Percentiles rank a stretch among this genome's conserved stretches.
These are phyloP conservation scores for Dunaliella primolecta DNA, from an alignment of 139 green algal species.

Conservation along the genomic window DNA sequence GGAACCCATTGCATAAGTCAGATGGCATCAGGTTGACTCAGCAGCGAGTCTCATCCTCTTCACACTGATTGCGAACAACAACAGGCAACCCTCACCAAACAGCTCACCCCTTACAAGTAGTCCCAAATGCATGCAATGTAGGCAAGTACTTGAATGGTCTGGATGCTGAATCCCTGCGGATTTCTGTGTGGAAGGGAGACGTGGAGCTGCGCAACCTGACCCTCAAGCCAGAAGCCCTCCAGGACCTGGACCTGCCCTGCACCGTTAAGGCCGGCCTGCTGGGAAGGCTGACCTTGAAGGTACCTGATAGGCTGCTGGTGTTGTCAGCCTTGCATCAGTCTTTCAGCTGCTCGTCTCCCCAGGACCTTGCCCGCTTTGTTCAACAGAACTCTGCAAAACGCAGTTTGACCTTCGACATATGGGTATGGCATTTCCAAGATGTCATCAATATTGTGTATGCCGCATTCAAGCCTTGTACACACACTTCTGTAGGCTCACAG, in stretches of 20 bases:
- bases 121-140: too few species aligned
- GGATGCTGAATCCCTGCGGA: conserved; percentile 71
- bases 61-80: not conserved
- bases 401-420: too few species aligned
- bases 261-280: conserved; percentile 87
- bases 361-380: too few species aligned
- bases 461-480: too few species aligned
- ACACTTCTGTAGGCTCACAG: too few species aligned
- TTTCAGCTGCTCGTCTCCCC: too few species aligned
- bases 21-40: not conserved
- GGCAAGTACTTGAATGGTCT: conserved; percentile 82
- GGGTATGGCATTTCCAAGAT: not conserved
- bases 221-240: conserved; percentile 87
- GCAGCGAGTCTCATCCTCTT: not conserved
- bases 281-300: conserved; percentile 86
- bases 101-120: too few species aligned
- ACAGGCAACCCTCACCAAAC: not conserved
- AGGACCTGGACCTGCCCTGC: conserved; percentile 84
- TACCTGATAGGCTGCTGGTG: conserved; percentile 16
- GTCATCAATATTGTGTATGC: too few species aligned
- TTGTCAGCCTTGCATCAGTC: too few species aligned
- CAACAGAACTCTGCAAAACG: too few species aligned
- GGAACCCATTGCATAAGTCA: not conserved
- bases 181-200: conserved; percentile 84
- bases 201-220: conserved; percentile 88